Percentiles rank a stretch among this genome's conserved stretches.
Conservation (phyloP, 139 green algal species). For the Chlamydomonas eustigma region DNA sequence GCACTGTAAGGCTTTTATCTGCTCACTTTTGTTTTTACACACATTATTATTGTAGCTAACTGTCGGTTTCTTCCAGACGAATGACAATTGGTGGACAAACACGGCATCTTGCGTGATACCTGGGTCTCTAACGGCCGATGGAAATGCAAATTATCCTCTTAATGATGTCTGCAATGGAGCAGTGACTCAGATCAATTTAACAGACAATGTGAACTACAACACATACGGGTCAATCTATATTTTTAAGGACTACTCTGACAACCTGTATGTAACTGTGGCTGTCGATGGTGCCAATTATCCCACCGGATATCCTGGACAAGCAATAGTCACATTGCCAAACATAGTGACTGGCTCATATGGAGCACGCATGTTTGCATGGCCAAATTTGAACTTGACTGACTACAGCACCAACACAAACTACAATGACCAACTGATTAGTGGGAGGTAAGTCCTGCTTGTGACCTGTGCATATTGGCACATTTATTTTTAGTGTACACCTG, state of each 20-base stretch:
- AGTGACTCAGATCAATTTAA: neutral
- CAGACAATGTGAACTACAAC: slow-evolving; percentile 3
- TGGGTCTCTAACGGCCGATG: neutral
- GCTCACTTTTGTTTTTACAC: too few species aligned
- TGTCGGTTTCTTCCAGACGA: neutral
- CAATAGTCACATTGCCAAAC: neutral
- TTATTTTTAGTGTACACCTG: too few species aligned
- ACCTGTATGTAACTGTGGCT: slow-evolving; percentile 5
- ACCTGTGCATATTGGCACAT: too few species aligned
- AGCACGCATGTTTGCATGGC: neutral
- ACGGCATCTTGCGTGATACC: neutral
- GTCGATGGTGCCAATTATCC: neutral
- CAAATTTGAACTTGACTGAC: neutral
- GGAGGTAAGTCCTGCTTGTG: too few species aligned
- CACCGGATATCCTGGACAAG: neutral
- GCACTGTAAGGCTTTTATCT: neutral
- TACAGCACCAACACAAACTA: neutral
- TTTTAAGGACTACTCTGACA: slow-evolving; percentile 6
- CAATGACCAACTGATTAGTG: neutral
- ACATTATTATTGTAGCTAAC: too few species aligned
- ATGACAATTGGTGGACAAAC: neutral
- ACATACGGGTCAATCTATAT: slow-evolving; percentile 5
- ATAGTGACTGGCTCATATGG: neutral
- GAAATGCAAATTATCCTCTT: neutral
- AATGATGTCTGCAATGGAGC: neutral